Percentiles rank a stretch among this genome's conserved stretches.
Conservation (phyloP, 139 green algal genomes). For the Axilococcus clingmanii region DNA sequence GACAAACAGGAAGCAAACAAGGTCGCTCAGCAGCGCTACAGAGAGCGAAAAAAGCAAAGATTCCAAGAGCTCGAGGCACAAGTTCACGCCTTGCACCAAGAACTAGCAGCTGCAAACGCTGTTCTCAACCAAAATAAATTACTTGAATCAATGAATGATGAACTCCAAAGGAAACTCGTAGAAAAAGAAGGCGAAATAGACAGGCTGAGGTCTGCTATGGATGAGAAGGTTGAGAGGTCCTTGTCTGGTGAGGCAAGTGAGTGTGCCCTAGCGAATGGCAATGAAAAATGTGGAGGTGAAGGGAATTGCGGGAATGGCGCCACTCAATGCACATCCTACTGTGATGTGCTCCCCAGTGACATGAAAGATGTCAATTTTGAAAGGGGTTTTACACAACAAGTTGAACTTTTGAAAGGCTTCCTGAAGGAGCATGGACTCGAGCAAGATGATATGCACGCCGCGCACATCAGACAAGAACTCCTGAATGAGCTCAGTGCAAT, state of each 20-base stretch:
- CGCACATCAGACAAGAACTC: not conserved
- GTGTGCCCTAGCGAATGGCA: not conserved
- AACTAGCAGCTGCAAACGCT: slow-evolving; percentile 1
- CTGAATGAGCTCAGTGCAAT: slow-evolving; percentile 3
- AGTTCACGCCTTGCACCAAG: slow-evolving; percentile 9
- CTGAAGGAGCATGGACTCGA: slow-evolving; percentile 14
- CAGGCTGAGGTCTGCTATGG: slow-evolving; percentile 17
- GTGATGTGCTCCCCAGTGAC: slow-evolving; percentile 15
- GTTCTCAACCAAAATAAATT: slow-evolving; percentile 19
- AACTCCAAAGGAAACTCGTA: slow-evolving; percentile 18
- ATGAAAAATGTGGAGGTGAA: not conserved
- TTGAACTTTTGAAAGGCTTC: slow-evolving; percentile 6
- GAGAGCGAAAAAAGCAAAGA: slow-evolving; percentile 36
- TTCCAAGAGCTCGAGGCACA: slow-evolving; percentile 22
- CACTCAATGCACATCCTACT: too few relatives aligned
- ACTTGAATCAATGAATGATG: slow-evolving; percentile 23
- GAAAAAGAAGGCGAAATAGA: slow-evolving; percentile 20
- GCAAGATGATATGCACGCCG: not conserved
- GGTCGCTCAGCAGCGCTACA: slow-evolving; percentile 31
- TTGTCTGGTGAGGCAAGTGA: not conserved
- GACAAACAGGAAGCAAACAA: slow-evolving; percentile 37
- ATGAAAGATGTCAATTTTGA: slow-evolving; percentile 22
- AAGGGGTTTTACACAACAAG: slow-evolving; percentile 14
- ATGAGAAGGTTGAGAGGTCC: slow-evolving; percentile 2
- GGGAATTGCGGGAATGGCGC: not conserved